A percentile compares a stretch with the other conserved stretches of the same genome.
Conservation (phyloP, 139 green algal species). For the Coccomyxa sp. region DNA sequence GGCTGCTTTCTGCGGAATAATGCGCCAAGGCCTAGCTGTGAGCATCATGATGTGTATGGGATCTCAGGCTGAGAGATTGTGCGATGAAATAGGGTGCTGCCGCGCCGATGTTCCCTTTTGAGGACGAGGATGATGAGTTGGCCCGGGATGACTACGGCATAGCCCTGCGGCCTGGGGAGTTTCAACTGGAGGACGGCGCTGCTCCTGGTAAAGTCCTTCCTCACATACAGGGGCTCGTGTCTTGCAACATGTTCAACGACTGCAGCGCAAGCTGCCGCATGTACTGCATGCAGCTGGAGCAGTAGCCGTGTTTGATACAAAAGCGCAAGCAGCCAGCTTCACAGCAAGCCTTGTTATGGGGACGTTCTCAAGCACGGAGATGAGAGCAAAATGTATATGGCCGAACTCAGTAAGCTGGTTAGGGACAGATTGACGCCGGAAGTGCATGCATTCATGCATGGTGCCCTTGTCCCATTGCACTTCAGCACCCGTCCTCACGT, state of each 20-base stretch:
- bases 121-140: conserved; percentile 49
- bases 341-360: too few relatives aligned
- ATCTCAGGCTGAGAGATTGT: background rate
- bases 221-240: background rate
- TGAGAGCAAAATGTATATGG: too few relatives aligned
- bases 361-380: too few relatives aligned
- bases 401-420: background rate
- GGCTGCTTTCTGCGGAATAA: too few relatives aligned
- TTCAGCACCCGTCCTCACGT: too few relatives aligned
- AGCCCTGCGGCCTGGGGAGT: conserved; percentile 24
- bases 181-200: background rate
- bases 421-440: background rate
- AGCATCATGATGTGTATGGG: background rate
- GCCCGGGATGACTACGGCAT: conserved; percentile 74
- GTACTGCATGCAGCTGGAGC: background rate
- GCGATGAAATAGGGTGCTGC: conserved; percentile 36
- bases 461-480: too few relatives aligned
- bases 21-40: too few relatives aligned
- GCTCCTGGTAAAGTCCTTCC: background rate
- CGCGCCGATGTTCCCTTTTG: conserved; percentile 77
- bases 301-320: too few relatives aligned
- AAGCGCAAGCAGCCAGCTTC: too few relatives aligned
- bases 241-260: background rate
- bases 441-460: background rate
- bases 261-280: background rate